Base-by-base conservation (phyloP, 805 yeast species). In the Cyberlindnera euphorbiiphila region DNA sequence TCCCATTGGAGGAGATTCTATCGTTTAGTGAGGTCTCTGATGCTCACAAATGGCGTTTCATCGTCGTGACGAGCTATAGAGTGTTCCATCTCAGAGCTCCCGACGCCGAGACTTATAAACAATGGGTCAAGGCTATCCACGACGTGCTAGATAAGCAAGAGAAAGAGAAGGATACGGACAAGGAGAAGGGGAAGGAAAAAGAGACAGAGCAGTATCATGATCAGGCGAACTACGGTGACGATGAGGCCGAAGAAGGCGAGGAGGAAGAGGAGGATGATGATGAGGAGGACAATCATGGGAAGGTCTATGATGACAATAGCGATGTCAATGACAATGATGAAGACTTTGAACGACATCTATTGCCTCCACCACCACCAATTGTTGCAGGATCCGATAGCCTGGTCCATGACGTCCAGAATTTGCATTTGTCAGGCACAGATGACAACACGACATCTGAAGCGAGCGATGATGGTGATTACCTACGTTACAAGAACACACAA, bases 381-480 rank as follows among this genome's bases (percentile, higher is more conserved):
- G 24, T 21, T 11, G 8, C 11, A 21, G 27, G 23, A 15, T 14
- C 20, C 4, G 34, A 31, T 5, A 8, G 12, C 5, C 17, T 34
- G 2, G 25, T 17, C 13, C 33, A 26, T 8, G 50, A 49, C 13
- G 10, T 47, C 12, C 31, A 37, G 4, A 31, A 29, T 11, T 16
- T 51, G 10, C 46, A 44, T 15, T 38, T 49, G 19, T 44, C 50
- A 10, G 54, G 54, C 1, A 51, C 57, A 16, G 57, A 51, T 25
- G 56, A 51, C 24, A 49, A 51, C 34, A 49, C 50, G 32, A 53
- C 57, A 8, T 47, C 54, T 5, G 54, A 42, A 14, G 46, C 13
- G 2, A 41, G 45, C 13, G 46, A 45, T 9, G 28, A 18, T 8
- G 23, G 19, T 14, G 22, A n/a, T n/a, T 13, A 28, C n/a, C 10